Evolutionary conservation across 306 rosid species (phyloP).

Genomic region (Boehmeria nivea): DNA sequence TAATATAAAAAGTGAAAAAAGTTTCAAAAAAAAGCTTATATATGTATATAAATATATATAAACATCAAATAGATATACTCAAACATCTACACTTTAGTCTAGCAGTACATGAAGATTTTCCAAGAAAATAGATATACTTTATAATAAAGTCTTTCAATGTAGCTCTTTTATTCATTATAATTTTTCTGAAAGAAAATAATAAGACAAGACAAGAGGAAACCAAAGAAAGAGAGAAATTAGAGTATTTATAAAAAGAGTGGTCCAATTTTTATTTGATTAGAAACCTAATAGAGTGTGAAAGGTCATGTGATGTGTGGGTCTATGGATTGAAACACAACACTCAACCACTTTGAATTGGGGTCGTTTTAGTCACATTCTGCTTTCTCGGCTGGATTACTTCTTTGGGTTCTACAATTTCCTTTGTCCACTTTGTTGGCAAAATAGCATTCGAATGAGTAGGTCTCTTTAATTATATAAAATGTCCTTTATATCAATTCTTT

Average conservation of each 20-base stretch:
- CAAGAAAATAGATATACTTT: no score
- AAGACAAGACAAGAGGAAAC: not conserved
- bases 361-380: not conserved
- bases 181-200: not conserved
- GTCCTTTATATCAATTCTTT: no score
- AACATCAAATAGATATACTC: no score
- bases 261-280: constrained; percentile 6
- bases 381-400: not conserved
- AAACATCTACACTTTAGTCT: no score
- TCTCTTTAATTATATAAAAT: no score
- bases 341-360: constrained; percentile 16
- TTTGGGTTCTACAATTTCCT: not conserved
- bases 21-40: no score
- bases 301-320: constrained; percentile 25
- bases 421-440: not conserved
- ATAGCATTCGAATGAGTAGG: no score
- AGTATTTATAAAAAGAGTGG: not conserved
- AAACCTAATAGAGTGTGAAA: constrained; percentile 22
- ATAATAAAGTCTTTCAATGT: no score
- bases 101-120: no score
- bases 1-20: no score
- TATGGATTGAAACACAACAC: constrained; percentile 20
- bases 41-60: no score
- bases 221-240: not conserved
- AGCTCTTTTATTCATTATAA: no score